phyloP scores from a whole-genome alignment of 140 eudicot species.

The Ambrosia hybrid region DNA sequence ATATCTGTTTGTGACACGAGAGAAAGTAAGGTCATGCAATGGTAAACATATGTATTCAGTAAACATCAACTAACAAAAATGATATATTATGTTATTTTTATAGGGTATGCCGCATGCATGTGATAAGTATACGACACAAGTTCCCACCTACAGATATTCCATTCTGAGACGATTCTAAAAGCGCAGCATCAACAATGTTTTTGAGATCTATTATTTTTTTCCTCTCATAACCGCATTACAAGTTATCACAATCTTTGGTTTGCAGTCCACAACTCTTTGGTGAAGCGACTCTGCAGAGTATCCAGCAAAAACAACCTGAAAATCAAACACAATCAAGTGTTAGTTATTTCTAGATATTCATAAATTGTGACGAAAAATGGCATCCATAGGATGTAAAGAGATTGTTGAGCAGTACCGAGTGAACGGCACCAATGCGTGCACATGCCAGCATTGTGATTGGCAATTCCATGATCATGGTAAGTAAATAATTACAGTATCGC shows the following conservation, averaged over 20 bases:
- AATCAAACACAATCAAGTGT: conserved; percentile 10
- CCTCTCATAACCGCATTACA: conserved; percentile 93
- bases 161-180: conserved; percentile 59
- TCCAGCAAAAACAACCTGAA: conserved; percentile 98
- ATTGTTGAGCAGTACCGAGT: conserved; percentile 58
- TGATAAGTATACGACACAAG: no score
- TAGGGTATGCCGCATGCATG: conserved; percentile 1
- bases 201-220: conserved; percentile 73
- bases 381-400: conserved; percentile 3
- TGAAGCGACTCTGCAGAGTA: conserved; percentile 90
- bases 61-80: conserved; percentile 13
- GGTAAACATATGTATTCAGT: background rate
- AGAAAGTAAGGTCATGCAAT: background rate
- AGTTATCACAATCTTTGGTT: conserved; percentile 85
- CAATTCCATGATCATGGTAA: conserved; percentile 94
- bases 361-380: background rate
- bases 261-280: conserved; percentile 95
- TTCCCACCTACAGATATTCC: conserved; percentile 66
- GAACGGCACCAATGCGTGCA: conserved; percentile 96
- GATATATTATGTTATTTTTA: background rate
- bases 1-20: conserved; percentile 51
- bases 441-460: conserved; percentile 99
- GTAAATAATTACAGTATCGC: conserved; percentile 86
- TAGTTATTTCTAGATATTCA: background rate
- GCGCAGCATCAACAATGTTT: conserved; percentile 85